phyloP scores from a whole-genome alignment of 1,284 basidiomycete genomes.

The Rhodotorula sp. region DNA sequence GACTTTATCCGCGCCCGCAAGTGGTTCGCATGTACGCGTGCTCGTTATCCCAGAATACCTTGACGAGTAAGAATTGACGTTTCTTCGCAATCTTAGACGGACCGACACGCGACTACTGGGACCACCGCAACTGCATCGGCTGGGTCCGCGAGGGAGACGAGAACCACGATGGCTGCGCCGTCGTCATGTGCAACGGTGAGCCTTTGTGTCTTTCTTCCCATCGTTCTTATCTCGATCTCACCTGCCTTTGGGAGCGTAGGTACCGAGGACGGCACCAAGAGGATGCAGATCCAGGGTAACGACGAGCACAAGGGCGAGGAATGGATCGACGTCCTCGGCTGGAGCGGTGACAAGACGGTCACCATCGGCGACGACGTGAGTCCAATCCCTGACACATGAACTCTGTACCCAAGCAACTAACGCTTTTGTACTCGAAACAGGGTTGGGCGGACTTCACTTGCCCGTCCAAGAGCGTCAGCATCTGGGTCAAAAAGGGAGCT shows the following conservation, averaged over 20 bases:
- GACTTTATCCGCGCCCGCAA: slow-evolving; percentile 52
- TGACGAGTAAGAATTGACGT: background rate
- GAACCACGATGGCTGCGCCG: slow-evolving; percentile 54
- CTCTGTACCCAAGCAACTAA: background rate
- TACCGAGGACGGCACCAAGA: slow-evolving; percentile 20
- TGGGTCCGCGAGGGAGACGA: slow-evolving; percentile 57
- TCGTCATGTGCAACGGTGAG: slow-evolving; percentile 52
- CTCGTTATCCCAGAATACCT: background rate
- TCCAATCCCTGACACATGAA: background rate
- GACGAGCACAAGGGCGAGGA: slow-evolving; percentile 56
- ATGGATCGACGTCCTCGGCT: slow-evolving; percentile 60
- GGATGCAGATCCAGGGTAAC: slow-evolving; percentile 49
- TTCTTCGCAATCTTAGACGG: slow-evolving; percentile 48
- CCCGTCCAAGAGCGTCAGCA: slow-evolving; percentile 53
- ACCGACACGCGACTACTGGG: slow-evolving; percentile 52
- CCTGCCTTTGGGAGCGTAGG: background rate
- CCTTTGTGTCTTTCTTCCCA: slow-evolving; percentile 32
- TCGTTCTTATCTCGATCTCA: background rate
- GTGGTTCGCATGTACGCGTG: slow-evolving; percentile 32
- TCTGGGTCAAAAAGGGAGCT: slow-evolving; percentile 57
- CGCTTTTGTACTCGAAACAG: background rate
- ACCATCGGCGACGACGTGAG: slow-evolving; percentile 55
- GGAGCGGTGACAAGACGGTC: slow-evolving; percentile 56
- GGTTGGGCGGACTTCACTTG: slow-evolving; percentile 53
- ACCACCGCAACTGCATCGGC: slow-evolving; percentile 55